phyloP scores from a whole-genome alignment of 768 basidiomycete genomes.

The Mycena belliarum region DNA sequence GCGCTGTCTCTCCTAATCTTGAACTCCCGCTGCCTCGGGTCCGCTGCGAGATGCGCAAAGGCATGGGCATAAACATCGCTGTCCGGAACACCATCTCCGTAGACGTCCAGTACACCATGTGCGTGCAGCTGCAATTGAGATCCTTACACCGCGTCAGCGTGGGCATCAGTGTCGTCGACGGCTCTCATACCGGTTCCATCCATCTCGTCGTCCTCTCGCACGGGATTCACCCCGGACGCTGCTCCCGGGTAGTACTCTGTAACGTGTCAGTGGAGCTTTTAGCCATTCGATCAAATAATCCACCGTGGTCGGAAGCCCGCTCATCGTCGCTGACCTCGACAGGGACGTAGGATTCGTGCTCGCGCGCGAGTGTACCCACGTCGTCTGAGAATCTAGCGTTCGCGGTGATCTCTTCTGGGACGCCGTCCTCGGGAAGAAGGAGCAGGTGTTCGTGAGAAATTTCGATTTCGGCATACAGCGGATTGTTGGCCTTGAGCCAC shows the following conservation, averaged over 20 bases:
- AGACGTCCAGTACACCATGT: not conserved
- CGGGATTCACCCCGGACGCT: too few relatives aligned
- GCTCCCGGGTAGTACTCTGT: too few relatives aligned
- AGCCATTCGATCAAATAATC: too few relatives aligned
- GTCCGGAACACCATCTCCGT: not conserved
- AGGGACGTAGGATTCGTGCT: too few relatives aligned
- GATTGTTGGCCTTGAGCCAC: conserved; percentile 36
- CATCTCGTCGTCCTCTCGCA: too few relatives aligned
- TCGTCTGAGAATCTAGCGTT: too few relatives aligned
- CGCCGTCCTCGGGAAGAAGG: conserved; percentile 31
- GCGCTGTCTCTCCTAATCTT: conserved; percentile 21
- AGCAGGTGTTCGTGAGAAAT: conserved; percentile 23
- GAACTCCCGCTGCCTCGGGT: not conserved
- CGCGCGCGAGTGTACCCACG: too few relatives aligned
- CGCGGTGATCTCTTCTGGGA: conserved; percentile 31
- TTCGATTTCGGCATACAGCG: conserved; percentile 25
- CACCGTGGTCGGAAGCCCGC: too few relatives aligned
- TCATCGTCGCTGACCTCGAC: too few relatives aligned
- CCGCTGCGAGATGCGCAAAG: conserved; percentile 1
- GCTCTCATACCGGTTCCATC: too few relatives aligned
- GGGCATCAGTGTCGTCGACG: not conserved
- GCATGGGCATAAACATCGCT: not conserved
- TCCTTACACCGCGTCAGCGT: not conserved
- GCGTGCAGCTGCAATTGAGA: not conserved
- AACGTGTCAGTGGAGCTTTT: too few relatives aligned